Base-by-base conservation (phyloP, 2,329 filamentous ascomycete species). In the Alternaria alternata region DNA sequence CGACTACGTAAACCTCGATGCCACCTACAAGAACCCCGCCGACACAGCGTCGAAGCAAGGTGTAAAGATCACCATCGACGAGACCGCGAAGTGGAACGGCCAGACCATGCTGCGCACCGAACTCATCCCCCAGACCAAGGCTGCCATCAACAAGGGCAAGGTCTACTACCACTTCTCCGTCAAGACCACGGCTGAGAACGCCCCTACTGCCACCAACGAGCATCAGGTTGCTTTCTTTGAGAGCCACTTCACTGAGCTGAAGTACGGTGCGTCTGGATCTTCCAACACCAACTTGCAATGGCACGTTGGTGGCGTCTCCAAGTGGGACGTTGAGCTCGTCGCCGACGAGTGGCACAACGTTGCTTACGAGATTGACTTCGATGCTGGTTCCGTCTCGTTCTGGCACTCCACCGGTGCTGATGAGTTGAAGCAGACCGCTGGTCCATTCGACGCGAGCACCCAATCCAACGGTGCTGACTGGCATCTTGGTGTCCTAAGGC, bases 161-260 rank as follows among this genome's bases (percentile, higher is more conserved):
- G 84, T 91, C 36, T 90, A 84, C 80, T 92, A 92, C 78, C 90
- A 92, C 77, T 92, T 92, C 79, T 88, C 85, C 57, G 82, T 92
- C 64, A 87, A 85, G 82, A 84, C 86, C 46, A 81, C 78, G 12
- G 80, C 80, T 49, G 82, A 79, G 34, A 91, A 91, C 71, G 81
- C 87, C 1, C 90, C 90, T 0, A 84, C 82, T 34, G 79, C 83
- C 4, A 83, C 82, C 22, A 84, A 88, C 58, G 89, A 92, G 81
- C 90, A 92, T 77, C 89, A 92, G 78, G 79, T 87, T 57, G 81
- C 80, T 63, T 87, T 87, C 75, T 87, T 87, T 80, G 89, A 91
- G 79, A 86, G 83, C 73, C 89, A 92, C 79, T 92, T 92, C 78
- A 91, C 89, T 16, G 90, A 92, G 81, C 80, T 92, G 76, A 91